Percentiles rank a stretch among this genome's conserved stretches.
Conservation (phyloP, 805 yeast genomes). For the Candida maris region DNA sequence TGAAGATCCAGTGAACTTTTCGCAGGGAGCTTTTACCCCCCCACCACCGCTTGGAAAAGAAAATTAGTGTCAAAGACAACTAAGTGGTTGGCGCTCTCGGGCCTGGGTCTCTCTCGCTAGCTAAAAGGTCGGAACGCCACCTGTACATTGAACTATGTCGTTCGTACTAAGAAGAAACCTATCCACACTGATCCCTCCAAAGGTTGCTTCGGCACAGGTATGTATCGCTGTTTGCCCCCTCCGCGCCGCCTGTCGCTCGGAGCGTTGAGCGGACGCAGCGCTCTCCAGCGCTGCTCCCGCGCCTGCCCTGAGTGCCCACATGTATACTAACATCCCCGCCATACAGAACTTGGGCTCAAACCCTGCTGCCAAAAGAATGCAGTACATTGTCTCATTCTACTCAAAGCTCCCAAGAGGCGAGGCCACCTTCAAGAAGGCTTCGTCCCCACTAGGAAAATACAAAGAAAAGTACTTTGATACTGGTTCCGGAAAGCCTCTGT, state of each 20-base stretch:
- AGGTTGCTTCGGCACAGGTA: slow-evolving; percentile 94
- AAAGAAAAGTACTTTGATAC: slow-evolving; percentile 82
- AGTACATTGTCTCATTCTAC: slow-evolving; percentile 92
- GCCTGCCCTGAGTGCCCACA: no score
- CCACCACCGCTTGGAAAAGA: no score
- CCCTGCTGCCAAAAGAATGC: slow-evolving; percentile 96
- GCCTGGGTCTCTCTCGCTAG: no score
- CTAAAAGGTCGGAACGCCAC: no score
- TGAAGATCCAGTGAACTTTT: no score
- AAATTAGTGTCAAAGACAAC: no score
- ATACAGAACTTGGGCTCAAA: slow-evolving; percentile 84
- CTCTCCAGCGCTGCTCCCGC: no score
- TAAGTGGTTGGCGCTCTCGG: no score
- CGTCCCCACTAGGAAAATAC: slow-evolving; percentile 71
- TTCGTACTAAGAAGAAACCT: slow-evolving; percentile 87
- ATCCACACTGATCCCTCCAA: slow-evolving; percentile 97
- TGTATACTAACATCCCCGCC: slow-evolving; percentile 16
- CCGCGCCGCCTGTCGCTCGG: no score
- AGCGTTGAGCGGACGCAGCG: no score
- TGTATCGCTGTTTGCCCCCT: slow-evolving; percentile 31
- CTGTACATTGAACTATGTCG: slow-evolving; percentile 49
- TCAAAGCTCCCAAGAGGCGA: slow-evolving; percentile 93
- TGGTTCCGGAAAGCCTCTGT: slow-evolving; percentile 77
- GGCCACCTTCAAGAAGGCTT: slow-evolving; percentile 70
- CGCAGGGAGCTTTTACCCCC: no score